These are phyloP conservation scores for Pseudocercospora musae DNA, from an alignment of 2,329 filamentous ascomycete genomes.

Conservation along the genomic window DNA sequence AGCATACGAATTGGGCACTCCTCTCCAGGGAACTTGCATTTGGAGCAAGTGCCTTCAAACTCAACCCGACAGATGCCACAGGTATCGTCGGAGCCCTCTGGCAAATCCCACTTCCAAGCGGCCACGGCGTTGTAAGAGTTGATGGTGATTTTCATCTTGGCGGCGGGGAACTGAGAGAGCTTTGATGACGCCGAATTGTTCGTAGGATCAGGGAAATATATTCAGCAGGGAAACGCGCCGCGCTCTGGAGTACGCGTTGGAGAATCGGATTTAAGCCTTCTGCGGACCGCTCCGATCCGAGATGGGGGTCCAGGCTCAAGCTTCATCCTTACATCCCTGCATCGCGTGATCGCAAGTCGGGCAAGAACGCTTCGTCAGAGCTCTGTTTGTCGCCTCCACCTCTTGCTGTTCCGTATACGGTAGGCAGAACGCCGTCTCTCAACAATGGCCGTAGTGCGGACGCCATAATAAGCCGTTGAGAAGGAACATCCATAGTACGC, in stretches of 20 bases:
- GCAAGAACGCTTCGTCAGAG: neutral
- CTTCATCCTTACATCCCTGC: neutral
- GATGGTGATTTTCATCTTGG: conserved; percentile 88
- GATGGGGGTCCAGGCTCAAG: neutral
- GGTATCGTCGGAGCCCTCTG: conserved; percentile 77
- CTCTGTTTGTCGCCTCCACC: neutral
- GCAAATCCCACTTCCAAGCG: conserved; percentile 96
- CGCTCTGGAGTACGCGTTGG: neutral
- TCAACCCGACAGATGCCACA: conserved; percentile 98
- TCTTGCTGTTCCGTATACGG: neutral
- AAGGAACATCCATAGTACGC: neutral
- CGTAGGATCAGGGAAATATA: too few relatives aligned
- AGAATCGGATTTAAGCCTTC: neutral
- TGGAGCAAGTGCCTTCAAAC: conserved; percentile 96
- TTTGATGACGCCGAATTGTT: neutral
- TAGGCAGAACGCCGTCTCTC: neutral
- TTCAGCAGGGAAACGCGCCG: neutral
- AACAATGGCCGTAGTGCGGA: neutral
- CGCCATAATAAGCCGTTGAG: neutral
- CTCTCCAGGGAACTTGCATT: conserved; percentile 96
- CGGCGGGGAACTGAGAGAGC: neutral
- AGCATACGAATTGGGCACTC: conserved; percentile 83
- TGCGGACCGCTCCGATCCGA: neutral
- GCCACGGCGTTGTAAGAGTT: conserved; percentile 91
- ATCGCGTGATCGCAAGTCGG: neutral